Base-by-base conservation (phyloP, 2,329 filamentous ascomycete genomes). In the Phyllosticta capitalensis region DNA sequence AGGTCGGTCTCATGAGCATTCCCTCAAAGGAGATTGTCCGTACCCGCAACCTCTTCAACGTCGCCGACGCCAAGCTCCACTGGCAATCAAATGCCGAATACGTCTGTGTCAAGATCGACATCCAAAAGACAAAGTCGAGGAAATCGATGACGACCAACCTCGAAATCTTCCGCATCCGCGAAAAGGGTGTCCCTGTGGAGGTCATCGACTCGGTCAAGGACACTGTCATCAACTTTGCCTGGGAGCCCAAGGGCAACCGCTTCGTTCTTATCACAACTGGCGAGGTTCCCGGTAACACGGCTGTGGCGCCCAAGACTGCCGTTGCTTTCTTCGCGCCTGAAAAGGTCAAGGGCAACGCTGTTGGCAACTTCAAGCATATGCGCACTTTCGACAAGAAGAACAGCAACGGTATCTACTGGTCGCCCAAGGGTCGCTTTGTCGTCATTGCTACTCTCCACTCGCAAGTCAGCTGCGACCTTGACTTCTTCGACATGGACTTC, bases 391-490 rank as follows among this genome's bases (percentile, higher is more conserved):
- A 99, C 69, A 97, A 97, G 85, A 97, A 97, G 85, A 97, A 95
- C 78, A 96, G 89, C 83, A 99, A 99, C 71, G 92, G 90, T 65
- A 99, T 99, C 71, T 97, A 97, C 84, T 99, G 94, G 94, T 95
- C 91, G 20, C 94, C 94, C 22, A 90, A 87, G 74, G 94, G 94
- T 58, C 87, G 94, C 54, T 99, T 99, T 70, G 92, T 97, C 45
- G 87, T 97, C 53, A 85, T 99, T 59, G 94, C 91, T 58, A 95
- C 94, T 10, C 90, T 99, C 57, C 85, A 89, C 75, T 96, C 92
- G 69, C 87, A 91, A 72, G 90, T 96, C 75, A 92, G 87, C 76
- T 95, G 90, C 64, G 94, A 99, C 64, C 85, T 99, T 62, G 94
- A 99, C 72, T 99, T 99, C 79, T 97, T 87, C 80, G 94, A 99